Base-by-base conservation (phyloP, 805 yeast species). In the Spathaspora girioi region DNA sequence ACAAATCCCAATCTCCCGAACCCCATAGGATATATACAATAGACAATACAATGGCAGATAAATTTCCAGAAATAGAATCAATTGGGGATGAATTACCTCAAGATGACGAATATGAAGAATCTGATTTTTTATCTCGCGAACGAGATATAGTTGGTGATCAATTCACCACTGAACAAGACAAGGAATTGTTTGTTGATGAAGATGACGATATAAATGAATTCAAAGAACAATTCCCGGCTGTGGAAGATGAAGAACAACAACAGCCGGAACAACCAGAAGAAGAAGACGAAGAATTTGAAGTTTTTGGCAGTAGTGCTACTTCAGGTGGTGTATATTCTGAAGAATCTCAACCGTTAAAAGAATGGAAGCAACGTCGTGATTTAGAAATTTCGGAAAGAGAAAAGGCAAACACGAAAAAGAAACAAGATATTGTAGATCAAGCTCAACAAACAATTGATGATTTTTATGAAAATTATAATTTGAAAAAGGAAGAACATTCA, bases 391-490 rank as follows among this genome's bases (percentile, higher is more conserved):
- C 79, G 49, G 82, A 88, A 62, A 81, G 96, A 64, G 98, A 93
- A 63, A 84, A 79, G 58, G 82, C 81, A 56, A 85, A 87, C 59
- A 73, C 72, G 18, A 73, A 81, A 58, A 87, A 82, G 66, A 81
- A 86, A 63, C 74, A 74, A 29, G 89, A 84, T 54, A 78, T 90
- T 52, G 80, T 86, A 50, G 79, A 81, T 48, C 85, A 86, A 55
- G 98, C 98, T 9, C 81, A 82, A 62, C 83, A 84, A 65, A 84
- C 90, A 49, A 82, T 91, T 62, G 97, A 93, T 66, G 96, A 88
- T 56, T 93, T 93, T 68, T 93, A 93, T 69, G 96, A 89, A 60
- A 86, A 85, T 64, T 93, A 93, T 77, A 91, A 89, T 72, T 76
- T 78, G 64, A 92, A 92, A 74, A 87, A 84, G 68, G 93, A 89